These are phyloP conservation scores for Penicillium sp. DNA, from an alignment of 2,329 filamentous ascomycete species.

Conservation along the genomic window DNA sequence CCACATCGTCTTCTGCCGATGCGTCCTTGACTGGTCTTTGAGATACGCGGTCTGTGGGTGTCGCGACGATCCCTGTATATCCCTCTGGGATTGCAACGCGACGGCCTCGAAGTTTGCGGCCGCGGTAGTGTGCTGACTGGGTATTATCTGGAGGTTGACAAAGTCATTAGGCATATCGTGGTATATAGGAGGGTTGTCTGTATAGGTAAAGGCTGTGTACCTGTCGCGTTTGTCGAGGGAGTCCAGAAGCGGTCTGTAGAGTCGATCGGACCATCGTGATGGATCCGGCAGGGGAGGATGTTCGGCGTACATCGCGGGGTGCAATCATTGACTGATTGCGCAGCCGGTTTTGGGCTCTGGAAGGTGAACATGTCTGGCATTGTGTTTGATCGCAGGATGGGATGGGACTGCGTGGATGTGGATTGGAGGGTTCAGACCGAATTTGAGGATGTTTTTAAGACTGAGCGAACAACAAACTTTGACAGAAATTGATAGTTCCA, in stretches of 20 bases:
- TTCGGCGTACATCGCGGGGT: conserved; percentile 55
- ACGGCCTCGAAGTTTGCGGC: conserved; percentile 70
- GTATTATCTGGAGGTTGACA: conserved; percentile 24
- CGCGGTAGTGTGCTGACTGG: conserved; percentile 66
- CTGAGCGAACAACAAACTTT: too few relatives aligned
- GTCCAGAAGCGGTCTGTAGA: conserved; percentile 65
- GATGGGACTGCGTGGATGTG: neutral
- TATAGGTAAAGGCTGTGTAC: conserved; percentile 22
- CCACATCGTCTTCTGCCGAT: conserved; percentile 41
- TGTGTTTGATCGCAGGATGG: conserved; percentile 2
- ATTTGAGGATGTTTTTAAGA: neutral
- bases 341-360: conserved; percentile 23
- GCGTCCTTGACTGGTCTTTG: conserved; percentile 37
- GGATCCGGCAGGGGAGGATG: conserved; percentile 73
- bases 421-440: neutral
- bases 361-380: conserved; percentile 36
- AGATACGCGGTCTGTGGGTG: conserved; percentile 41
- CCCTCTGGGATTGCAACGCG: conserved; percentile 62
- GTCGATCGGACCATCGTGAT: conserved; percentile 69
- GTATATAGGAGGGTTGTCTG: neutral
- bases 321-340: conserved; percentile 18
- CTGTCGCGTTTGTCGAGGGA: conserved; percentile 48
- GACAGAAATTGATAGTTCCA: too few relatives aligned
- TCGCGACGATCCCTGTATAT: conserved; percentile 63
- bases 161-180: neutral